Percentiles rank a stretch among this genome's conserved stretches.
Conservation (phyloP, 306 rosid species). For the Hippophae gyantsensis region DNA sequence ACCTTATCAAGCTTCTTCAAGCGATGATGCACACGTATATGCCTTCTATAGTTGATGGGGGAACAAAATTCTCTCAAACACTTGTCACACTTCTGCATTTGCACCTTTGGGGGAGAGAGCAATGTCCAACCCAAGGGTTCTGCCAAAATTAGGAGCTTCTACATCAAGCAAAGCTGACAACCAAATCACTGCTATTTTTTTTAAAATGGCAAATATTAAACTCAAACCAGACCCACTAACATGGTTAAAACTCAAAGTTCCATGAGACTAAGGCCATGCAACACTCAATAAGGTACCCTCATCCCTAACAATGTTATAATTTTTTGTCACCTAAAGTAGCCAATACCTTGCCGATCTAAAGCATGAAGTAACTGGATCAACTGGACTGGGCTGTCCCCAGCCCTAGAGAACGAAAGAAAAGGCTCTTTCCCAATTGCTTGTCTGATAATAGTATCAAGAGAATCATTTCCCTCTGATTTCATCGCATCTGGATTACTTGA, state of each 20-base stretch:
- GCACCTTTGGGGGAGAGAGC: conserved; percentile 53
- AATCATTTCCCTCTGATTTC: conserved; percentile 60
- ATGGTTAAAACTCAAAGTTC: too few relatives aligned
- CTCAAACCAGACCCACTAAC: too few relatives aligned
- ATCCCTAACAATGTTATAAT: neutral
- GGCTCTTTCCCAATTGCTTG: conserved; percentile 63
- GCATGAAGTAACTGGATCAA: conserved; percentile 69
- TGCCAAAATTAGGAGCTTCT: conserved; percentile 24
- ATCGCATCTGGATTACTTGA: conserved; percentile 41
- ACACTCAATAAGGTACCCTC: too few relatives aligned
- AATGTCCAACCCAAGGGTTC: conserved; percentile 79
- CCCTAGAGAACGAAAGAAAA: conserved; percentile 45
- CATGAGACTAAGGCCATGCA: too few relatives aligned
- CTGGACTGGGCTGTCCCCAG: conserved; percentile 48
- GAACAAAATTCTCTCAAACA: conserved; percentile 75
- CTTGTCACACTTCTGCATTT: conserved; percentile 75
- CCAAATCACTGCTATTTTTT: conserved; percentile 8
- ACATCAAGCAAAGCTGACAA: conserved; percentile 15
- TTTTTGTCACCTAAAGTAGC: conserved; percentile 6
- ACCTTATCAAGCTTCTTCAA: conserved; percentile 73
- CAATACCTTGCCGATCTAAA: conserved; percentile 70
- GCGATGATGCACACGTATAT: conserved; percentile 63
- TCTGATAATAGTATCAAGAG: conserved; percentile 60
- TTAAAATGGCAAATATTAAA: too few relatives aligned
- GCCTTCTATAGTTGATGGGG: conserved; percentile 76